Base-by-base conservation (phyloP, 805 yeast genomes). In the Kodamaea restingae region DNA sequence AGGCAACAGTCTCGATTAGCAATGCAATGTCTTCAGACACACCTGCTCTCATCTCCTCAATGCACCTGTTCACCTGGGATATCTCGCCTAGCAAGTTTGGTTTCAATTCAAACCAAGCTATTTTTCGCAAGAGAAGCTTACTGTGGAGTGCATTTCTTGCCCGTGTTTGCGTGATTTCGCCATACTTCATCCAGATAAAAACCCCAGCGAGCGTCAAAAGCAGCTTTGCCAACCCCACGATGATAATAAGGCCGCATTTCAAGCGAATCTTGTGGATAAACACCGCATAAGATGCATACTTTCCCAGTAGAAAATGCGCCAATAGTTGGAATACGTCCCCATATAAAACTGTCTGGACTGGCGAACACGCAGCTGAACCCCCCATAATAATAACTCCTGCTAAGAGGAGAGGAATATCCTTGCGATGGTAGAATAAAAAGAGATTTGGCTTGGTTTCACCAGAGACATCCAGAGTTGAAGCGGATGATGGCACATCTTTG, bases 31-130 rank as follows among this genome's bases (percentile, higher is more conserved):
- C 75, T 52, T 84, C 90, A 2, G 91, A 77, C 4, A 77, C 67
- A 1, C 88, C 85, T 0, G 75, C 60, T 53, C 93, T 64, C 33
- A 78, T 54, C 50, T 87, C 95, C 59, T 87, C 93, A 18, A 84
- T 66, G 52, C 88, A 78, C 49, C 95, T 59, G 61, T 82, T 82
- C 6, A 77, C 58, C 53, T 80, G 88, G 6, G 81, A 68, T 10
- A 83, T 51, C 15, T 76, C 74, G 7, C 96, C 95, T 48, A 77
- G 67, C 1, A 81, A 47, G 28, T 77, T 74, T 1, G 65, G 61
- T 37, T 73, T 70, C 1, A 54, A 49, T 40, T 87, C 95, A 51
- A 74, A 80, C 93, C 93, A 86, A 14, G 61, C 58, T 21, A 78
- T 52, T 0, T 75, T 63, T 42, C 73, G 67, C 15, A 55, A 48